These are phyloP conservation scores for Penicillium vulpinum DNA, from an alignment of 2,329 filamentous ascomycete genomes.

Conservation along the genomic window DNA sequence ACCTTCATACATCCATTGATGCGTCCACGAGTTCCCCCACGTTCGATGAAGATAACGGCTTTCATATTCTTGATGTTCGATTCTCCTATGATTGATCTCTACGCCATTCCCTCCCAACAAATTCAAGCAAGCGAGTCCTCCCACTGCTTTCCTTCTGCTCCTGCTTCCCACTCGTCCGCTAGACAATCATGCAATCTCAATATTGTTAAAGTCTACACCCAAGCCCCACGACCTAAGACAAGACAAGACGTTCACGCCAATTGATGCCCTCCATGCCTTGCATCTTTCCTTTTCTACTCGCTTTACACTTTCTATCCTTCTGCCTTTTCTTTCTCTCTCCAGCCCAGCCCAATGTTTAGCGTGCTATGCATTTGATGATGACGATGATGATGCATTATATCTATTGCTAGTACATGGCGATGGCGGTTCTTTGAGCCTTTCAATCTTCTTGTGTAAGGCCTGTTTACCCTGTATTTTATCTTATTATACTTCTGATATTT, in stretches of 20 bases:
- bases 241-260: slow-evolving; percentile 13
- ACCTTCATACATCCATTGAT: slow-evolving; percentile 7
- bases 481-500: neutral
- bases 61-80: slow-evolving; percentile 5
- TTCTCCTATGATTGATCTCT: neutral
- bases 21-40: slow-evolving; percentile 21
- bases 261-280: slow-evolving; percentile 13
- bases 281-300: slow-evolving; percentile 6
- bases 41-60: slow-evolving; percentile 20
- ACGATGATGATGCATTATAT: slow-evolving; percentile 5
- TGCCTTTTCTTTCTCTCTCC: neutral
- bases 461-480: neutral
- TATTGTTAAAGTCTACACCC: neutral
- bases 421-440: slow-evolving; percentile 4
- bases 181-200: slow-evolving; percentile 3
- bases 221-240: slow-evolving; percentile 5
- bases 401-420: neutral
- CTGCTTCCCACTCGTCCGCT: slow-evolving; percentile 2
- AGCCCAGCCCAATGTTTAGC: slow-evolving; percentile 13
- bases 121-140: slow-evolving; percentile 1
- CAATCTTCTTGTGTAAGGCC: neutral
- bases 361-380: slow-evolving; percentile 4
- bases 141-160: neutral
- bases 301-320: neutral
- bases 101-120: neutral